Conservation (phyloP, 805 yeast species). For the Wickerhamomyces tratensis region DNA sequence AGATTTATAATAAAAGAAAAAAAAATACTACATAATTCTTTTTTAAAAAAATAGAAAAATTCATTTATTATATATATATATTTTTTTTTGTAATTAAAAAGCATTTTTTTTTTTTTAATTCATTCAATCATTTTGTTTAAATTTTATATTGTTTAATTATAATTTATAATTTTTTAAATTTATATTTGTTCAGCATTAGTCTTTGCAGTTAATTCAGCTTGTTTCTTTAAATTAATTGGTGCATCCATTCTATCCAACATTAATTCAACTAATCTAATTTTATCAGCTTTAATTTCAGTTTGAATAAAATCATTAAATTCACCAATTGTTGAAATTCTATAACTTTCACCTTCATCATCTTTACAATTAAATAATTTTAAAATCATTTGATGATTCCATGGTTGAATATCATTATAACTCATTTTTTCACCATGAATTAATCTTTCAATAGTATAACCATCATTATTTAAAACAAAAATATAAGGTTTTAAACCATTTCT, state of each 20-base stretch:
- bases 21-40: no score
- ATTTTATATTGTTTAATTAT: no score
- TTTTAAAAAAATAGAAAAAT: no score
- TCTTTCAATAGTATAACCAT: constrained; percentile 69
- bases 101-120: no score
- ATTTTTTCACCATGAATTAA: constrained; percentile 63
- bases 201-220: constrained; percentile 52
- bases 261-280: constrained; percentile 57
- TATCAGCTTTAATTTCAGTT: constrained; percentile 40
- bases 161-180: no score
- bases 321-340: constrained; percentile 44
- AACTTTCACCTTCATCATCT: constrained; percentile 27
- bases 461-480: constrained; percentile 60
- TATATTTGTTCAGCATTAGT: constrained; percentile 22
- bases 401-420: constrained; percentile 55
- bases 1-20: no score
- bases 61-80: no score
- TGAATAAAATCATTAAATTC: constrained; percentile 44
- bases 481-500: constrained; percentile 61
- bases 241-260: constrained; percentile 67
- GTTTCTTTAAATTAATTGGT: constrained; percentile 53
- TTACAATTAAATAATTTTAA: neutral
- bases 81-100: no score
- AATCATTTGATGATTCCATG: constrained; percentile 50
- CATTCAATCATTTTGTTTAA: no score